These are phyloP conservation scores for Wickerhamomyces chaumierensis DNA, from an alignment of 805 yeast species.

Conservation along the genomic window DNA sequence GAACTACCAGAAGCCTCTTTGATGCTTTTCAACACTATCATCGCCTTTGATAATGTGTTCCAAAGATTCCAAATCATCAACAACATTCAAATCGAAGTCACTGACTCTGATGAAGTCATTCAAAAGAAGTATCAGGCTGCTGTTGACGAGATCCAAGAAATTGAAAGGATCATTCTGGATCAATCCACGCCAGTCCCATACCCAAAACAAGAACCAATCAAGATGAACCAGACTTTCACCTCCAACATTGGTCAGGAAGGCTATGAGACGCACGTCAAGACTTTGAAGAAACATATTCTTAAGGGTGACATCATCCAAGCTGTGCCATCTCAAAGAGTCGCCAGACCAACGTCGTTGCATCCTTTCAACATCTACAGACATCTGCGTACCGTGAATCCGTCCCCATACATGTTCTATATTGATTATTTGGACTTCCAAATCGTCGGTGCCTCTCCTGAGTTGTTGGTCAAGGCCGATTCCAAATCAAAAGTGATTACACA, in stretches of 20 bases:
- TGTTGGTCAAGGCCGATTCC: constrained; percentile 70
- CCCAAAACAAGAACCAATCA: constrained; percentile 71
- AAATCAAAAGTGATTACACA: constrained; percentile 77
- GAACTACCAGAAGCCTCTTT: constrained; percentile 84
- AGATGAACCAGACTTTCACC: constrained; percentile 53
- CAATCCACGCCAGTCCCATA: constrained; percentile 33
- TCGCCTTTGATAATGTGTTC: constrained; percentile 90
- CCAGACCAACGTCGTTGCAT: constrained; percentile 88
- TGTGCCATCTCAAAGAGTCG: constrained; percentile 95
- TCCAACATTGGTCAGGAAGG: constrained; percentile 94
- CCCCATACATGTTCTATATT: constrained; percentile 91
- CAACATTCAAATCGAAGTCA: constrained; percentile 44
- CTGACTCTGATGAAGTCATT: constrained; percentile 22
- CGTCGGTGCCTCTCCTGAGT: constrained; percentile 96
- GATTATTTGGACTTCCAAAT: constrained; percentile 88
- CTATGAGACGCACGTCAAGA: constrained; percentile 71
- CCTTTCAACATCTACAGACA: constrained; percentile 96
- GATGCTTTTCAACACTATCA: constrained; percentile 83
- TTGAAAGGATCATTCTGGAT: constrained; percentile 38
- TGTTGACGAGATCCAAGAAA: constrained; percentile 41
- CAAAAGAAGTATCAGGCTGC: constrained; percentile 43
- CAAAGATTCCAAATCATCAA: constrained; percentile 87
- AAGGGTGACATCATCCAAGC: constrained; percentile 95
- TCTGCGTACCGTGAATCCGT: constrained; percentile 90
- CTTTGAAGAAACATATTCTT: constrained; percentile 68